Conservation (phyloP, 2,329 filamentous ascomycete genomes). For the Drechslerella stenobrocha region DNA sequence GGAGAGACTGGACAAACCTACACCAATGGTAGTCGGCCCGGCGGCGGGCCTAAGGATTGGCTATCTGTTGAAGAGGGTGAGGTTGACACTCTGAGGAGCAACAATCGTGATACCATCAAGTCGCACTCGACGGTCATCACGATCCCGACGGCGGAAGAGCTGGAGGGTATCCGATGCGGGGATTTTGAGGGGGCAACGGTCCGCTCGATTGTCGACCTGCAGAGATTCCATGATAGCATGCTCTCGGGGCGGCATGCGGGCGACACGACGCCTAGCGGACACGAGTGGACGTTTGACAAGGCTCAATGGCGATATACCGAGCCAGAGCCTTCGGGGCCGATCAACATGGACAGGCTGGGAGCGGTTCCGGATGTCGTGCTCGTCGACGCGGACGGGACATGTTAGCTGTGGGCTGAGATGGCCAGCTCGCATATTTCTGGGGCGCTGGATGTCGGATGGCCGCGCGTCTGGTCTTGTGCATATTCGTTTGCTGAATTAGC, state of each 20-base stretch:
- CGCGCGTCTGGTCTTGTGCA: slow-evolving; percentile 3
- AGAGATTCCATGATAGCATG: slow-evolving; percentile 32
- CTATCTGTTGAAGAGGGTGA: slow-evolving; percentile 39
- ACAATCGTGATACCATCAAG: slow-evolving; percentile 41
- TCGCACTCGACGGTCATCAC: slow-evolving; percentile 44
- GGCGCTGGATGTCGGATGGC: too few relatives aligned
- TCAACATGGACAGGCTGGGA: slow-evolving; percentile 29
- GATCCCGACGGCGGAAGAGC: slow-evolving; percentile 37
- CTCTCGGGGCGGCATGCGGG: neutral
- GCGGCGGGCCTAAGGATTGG: slow-evolving; percentile 27
- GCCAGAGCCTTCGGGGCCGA: slow-evolving; percentile 27
- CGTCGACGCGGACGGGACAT: slow-evolving; percentile 33
- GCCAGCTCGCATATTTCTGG: too few relatives aligned
- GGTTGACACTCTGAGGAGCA: slow-evolving; percentile 28
- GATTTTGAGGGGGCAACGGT: slow-evolving; percentile 16
- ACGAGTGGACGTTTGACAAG: slow-evolving; percentile 45
- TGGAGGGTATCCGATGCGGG: slow-evolving; percentile 37
- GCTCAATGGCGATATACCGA: slow-evolving; percentile 46
- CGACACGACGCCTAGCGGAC: slow-evolving; percentile 9
- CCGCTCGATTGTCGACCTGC: slow-evolving; percentile 36
- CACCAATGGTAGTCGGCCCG: slow-evolving; percentile 24
- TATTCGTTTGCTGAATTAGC: slow-evolving; percentile 10
- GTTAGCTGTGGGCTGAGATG: slow-evolving; percentile 37
- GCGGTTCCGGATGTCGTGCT: slow-evolving; percentile 34
- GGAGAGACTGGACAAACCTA: slow-evolving; percentile 23